A percentile compares a stretch with the other conserved stretches of the same genome.
Conservation (phyloP, 768 basidiomycete species). For the Ramaria sp. region DNA sequence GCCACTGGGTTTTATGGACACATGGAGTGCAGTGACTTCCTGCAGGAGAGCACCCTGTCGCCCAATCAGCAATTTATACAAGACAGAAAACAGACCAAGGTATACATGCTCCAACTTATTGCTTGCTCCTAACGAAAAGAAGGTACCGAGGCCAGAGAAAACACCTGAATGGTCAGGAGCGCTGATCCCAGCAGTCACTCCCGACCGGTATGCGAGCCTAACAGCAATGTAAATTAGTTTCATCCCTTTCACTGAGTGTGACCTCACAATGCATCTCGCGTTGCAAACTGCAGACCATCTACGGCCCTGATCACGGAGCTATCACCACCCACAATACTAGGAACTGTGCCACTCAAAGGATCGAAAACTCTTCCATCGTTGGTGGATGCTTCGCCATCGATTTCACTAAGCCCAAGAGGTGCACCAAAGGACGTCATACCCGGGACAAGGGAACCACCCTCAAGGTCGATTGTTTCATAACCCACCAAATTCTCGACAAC, state of each 20-base stretch:
- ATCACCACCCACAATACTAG: slow-evolving; percentile 24
- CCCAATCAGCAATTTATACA: not conserved
- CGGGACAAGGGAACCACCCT: slow-evolving; percentile 43
- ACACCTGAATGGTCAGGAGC: slow-evolving; percentile 48
- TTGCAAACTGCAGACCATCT: slow-evolving; percentile 23
- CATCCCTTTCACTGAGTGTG: not conserved
- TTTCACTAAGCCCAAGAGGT: slow-evolving; percentile 58
- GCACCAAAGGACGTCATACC: slow-evolving; percentile 33
- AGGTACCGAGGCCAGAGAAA: slow-evolving; percentile 50
- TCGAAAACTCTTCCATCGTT: slow-evolving; percentile 38
- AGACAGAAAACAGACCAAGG: not conserved
- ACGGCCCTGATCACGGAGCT: slow-evolving; percentile 45
- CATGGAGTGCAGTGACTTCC: slow-evolving; percentile 54
- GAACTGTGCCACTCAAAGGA: slow-evolving; percentile 26
- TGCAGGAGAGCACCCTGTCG: slow-evolving; percentile 49
- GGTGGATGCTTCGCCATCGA: slow-evolving; percentile 52
- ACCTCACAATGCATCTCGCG: slow-evolving; percentile 3
- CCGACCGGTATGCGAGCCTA: slow-evolving; percentile 63
- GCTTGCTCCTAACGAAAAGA: slow-evolving; percentile 47
- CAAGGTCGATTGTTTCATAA: slow-evolving; percentile 42
- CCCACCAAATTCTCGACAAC: not conserved
- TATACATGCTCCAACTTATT: slow-evolving; percentile 38
- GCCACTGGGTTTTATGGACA: slow-evolving; percentile 27
- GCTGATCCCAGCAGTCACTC: slow-evolving; percentile 60
- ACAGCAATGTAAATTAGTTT: slow-evolving; percentile 2